Percentiles rank a stretch among this genome's conserved stretches.
Evolutionary conservation across 805 yeast species (phyloP).

Genomic region (Saccharomycopsis sp.): DNA sequence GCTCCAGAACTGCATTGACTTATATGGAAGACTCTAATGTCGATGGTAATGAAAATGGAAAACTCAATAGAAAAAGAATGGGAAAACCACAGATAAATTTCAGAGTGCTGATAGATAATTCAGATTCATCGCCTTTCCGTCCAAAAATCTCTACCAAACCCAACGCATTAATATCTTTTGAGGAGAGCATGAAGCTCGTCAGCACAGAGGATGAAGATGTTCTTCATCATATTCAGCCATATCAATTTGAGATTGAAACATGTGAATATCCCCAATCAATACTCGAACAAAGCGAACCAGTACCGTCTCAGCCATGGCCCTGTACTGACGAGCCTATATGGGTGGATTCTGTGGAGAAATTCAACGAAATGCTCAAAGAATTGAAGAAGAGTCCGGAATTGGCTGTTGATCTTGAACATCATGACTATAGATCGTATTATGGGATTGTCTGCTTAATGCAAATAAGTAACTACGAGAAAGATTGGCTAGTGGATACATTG

Average conservation of each 20-base stretch:
- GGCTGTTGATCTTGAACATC: constrained; percentile 96
- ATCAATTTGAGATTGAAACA: constrained; percentile 61
- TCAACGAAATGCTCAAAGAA: constrained; percentile 48
- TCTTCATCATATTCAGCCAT: constrained; percentile 72
- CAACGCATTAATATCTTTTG: constrained; percentile 49
- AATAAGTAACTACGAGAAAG: constrained; percentile 72
- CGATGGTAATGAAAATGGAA: constrained; percentile 21
- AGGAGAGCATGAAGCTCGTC: constrained; percentile 40
- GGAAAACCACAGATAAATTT: constrained; percentile 69
- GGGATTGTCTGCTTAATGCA: constrained; percentile 94
- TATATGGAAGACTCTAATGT: constrained; percentile 43
- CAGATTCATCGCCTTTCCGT: constrained; percentile 63
- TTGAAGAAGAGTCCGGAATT: constrained; percentile 51
- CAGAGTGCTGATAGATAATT: constrained; percentile 53
- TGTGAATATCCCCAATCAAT: constrained; percentile 63
- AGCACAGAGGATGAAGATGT: constrained; percentile 38
- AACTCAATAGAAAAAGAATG: constrained; percentile 28
- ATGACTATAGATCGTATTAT: constrained; percentile 81
- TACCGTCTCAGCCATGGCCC: constrained; percentile 58
- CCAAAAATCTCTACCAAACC: constrained; percentile 75
- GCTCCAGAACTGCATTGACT: constrained; percentile 28
- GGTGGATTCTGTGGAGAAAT: constrained; percentile 54
- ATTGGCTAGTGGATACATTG: constrained; percentile 83
- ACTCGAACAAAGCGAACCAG: constrained; percentile 39
- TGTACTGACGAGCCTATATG: constrained; percentile 51